Evolutionary conservation across 371 early-diverging fungal genomes (phyloP).

Genomic region (Syncephalis plumigaleata): DNA sequence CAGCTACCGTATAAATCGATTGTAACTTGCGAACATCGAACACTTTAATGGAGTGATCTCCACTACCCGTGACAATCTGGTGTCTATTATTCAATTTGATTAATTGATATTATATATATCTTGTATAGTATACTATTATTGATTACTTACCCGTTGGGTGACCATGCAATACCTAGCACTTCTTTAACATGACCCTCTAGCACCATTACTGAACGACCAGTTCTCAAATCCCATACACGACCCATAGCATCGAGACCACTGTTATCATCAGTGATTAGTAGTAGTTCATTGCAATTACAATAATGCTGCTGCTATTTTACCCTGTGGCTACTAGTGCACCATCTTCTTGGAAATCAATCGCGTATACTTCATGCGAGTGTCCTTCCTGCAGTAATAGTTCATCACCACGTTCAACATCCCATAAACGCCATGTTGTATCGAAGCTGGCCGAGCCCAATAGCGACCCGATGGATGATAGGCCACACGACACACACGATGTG

Average conservation of each 20-base stretch:
- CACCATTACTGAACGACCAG: slow-evolving; percentile 75
- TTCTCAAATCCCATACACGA: slow-evolving; percentile 89
- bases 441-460: slow-evolving; percentile 76
- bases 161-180: slow-evolving; percentile 75
- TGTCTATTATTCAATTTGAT: slow-evolving; percentile 20
- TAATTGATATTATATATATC: neutral
- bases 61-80: slow-evolving; percentile 65
- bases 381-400: slow-evolving; percentile 87
- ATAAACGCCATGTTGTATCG: slow-evolving; percentile 89
- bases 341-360: slow-evolving; percentile 78
- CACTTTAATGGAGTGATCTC: slow-evolving; percentile 66
- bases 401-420: slow-evolving; percentile 62
- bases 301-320: slow-evolving; percentile 15
- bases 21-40: slow-evolving; percentile 79
- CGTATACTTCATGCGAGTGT: slow-evolving; percentile 82
- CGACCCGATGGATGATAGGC: slow-evolving; percentile 83
- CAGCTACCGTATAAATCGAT: slow-evolving; percentile 70
- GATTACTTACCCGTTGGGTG: slow-evolving; percentile 67
- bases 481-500: slow-evolving; percentile 65
- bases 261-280: neutral
- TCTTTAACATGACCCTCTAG: slow-evolving; percentile 85
- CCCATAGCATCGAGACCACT: slow-evolving; percentile 82
- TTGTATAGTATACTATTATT: neutral
- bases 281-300: neutral
- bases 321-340: slow-evolving; percentile 82